Base-by-base conservation (phyloP, 2,329 filamentous ascomycete genomes). In the Penicillium decumbens region DNA sequence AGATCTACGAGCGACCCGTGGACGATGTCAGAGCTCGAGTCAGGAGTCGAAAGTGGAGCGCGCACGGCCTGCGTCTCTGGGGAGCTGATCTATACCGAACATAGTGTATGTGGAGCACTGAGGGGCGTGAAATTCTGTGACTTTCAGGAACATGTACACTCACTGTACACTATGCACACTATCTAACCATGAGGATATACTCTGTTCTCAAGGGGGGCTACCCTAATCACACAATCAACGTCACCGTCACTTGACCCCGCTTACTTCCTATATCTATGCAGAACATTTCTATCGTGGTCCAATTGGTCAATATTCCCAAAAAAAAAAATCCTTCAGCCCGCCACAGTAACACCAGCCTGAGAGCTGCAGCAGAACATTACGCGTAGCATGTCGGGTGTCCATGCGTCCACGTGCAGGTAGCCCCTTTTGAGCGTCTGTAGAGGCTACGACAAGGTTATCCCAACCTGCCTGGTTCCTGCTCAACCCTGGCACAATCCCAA, bases 51-150 rank as follows among this genome's bases (percentile, higher is more conserved):
- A 46, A 47, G 47, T 55, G 48, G 55, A 46, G 51, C n/a, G 32
- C 10, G 23, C 12, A 27, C 38, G 43, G 43, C 45, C 35, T 54
- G 47, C 50, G 42, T 44, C 46, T 52, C 48, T 42, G 50, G 56
- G 45, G 44, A 53, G 50, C 41, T 50, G 56, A 57, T 59, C 56
- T 0, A 46, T 59, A 46, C 56, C 48, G 6, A 50, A 47, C 27
- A 6, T n/a, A 40, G 39, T n/a, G 9, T 18, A n/a, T 27, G 46
- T 54, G 47, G 56, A 55, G 45, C 38, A 41, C 6, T 29, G 50
- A 47, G 48, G 55, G 43, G 47, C 33, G 44, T 33, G 41, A 47
- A 45, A 25, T 53, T 43, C 42, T 42, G 46, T 30, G 13, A 18
- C 18, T 37, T 37, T 37, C 33, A 37, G 33, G 33, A 37, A 37